Conservation (phyloP, 2,329 filamentous ascomycete species). For the Claviceps sp. region DNA sequence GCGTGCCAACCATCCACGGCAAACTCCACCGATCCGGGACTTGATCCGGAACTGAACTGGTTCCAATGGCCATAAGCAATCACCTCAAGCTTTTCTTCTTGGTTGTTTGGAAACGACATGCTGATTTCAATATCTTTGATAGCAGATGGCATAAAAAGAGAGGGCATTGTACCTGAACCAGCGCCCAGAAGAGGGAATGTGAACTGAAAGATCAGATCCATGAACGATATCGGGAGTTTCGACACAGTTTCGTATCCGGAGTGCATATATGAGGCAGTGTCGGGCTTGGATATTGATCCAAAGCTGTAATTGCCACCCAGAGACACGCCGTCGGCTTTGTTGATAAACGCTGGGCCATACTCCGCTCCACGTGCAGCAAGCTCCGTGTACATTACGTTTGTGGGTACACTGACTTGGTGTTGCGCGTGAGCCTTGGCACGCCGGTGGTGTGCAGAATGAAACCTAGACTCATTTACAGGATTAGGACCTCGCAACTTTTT, state of each 20-base stretch:
- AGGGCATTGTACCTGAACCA: constrained; percentile 15
- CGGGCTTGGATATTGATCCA: constrained; percentile 14
- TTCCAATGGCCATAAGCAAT: constrained; percentile 15
- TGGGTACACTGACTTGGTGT: constrained; percentile 4
- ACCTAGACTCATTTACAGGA: constrained; percentile 7
- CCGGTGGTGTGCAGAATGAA: not conserved
- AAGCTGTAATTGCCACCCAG: constrained; percentile 15
- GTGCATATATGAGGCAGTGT: constrained; percentile 33
- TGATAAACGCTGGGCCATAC: constrained; percentile 14
- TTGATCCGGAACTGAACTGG: constrained; percentile 11
- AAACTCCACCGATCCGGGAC: constrained; percentile 19
- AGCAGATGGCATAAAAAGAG: constrained; percentile 23
- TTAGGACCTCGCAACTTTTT: constrained; percentile 7
- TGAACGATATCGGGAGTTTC: constrained; percentile 30
- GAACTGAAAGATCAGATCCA: constrained; percentile 32
- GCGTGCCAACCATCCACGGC: constrained; percentile 20
- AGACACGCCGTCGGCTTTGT: constrained; percentile 9
- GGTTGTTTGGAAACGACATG: constrained; percentile 10
- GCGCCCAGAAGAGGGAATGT: constrained; percentile 25
- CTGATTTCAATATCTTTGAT: constrained; percentile 19
- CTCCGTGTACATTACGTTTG: constrained; percentile 14
- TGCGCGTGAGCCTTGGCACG: not conserved
- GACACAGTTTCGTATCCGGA: constrained; percentile 27
- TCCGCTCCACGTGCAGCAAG: constrained; percentile 13
- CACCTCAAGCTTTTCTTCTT: constrained; percentile 17